These are phyloP conservation scores for Lipomyces spencermartinsiae DNA, from an alignment of 805 yeast species.

Conservation along the genomic window DNA sequence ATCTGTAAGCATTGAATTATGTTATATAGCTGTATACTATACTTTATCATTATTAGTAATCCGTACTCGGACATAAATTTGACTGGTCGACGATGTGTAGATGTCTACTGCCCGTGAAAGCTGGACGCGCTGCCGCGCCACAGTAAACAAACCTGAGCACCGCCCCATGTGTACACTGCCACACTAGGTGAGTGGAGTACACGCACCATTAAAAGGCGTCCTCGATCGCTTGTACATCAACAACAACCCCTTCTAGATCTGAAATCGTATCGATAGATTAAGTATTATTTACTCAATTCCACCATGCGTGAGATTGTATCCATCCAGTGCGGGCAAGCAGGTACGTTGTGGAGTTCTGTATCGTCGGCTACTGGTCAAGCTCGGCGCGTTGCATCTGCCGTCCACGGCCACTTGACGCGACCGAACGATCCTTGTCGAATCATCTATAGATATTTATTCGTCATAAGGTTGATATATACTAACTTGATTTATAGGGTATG, in stretches of 20 bases:
- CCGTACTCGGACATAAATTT: background rate
- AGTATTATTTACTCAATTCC: background rate
- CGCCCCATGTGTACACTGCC: background rate
- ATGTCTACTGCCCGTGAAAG: background rate
- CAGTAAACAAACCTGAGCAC: background rate
- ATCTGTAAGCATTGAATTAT: background rate
- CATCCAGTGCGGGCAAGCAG: constrained; percentile 54
- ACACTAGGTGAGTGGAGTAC: background rate
- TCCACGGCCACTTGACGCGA: background rate
- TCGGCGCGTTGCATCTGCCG: background rate
- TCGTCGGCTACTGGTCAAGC: background rate
- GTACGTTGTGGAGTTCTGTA: constrained; percentile 37
- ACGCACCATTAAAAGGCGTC: background rate
- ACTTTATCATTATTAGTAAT: background rate
- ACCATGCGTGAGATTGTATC: constrained; percentile 54
- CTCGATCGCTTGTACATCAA: background rate
- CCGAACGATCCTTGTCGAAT: background rate
- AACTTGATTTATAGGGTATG: background rate
- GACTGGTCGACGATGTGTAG: background rate
- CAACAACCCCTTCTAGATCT: background rate
- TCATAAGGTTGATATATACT: background rate
- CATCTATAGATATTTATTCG: background rate
- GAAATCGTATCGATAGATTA: background rate
- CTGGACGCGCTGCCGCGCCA: background rate
- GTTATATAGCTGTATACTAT: background rate